phyloP scores from a whole-genome alignment of 2,329 filamentous ascomycete species.

The Colletotrichum sp. region DNA sequence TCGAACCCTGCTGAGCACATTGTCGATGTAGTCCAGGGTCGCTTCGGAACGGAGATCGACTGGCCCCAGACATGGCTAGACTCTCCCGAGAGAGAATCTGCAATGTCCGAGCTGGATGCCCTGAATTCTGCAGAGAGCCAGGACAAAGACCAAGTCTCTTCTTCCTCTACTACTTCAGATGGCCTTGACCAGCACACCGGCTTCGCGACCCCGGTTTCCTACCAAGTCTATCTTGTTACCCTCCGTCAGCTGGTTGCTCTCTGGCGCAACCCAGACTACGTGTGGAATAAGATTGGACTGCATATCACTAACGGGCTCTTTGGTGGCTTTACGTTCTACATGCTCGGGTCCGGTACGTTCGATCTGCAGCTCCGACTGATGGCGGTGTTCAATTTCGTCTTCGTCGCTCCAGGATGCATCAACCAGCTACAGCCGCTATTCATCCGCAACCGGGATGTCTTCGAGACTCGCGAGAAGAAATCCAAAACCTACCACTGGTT shows the following conservation, averaged over 20 bases:
- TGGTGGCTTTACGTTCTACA: conserved; percentile 53
- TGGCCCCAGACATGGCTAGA: conserved; percentile 20
- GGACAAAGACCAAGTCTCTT: conserved; percentile 17
- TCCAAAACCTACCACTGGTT: conserved; percentile 56
- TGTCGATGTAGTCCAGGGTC: conserved; percentile 41
- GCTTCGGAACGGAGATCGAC: conserved; percentile 5
- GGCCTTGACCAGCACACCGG: not conserved
- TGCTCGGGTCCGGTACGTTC: conserved; percentile 44
- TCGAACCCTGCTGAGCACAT: conserved; percentile 50
- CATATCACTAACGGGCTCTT: conserved; percentile 28
- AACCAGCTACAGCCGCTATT: conserved; percentile 56
- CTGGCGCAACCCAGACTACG: conserved; percentile 35
- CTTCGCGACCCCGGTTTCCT: conserved; percentile 8
- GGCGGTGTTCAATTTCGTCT: conserved; percentile 58
- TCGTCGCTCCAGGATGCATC: conserved; percentile 53
- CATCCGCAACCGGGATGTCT: conserved; percentile 51
- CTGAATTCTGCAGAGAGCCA: not conserved
- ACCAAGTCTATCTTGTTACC: conserved; percentile 15
- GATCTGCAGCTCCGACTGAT: conserved; percentile 48
- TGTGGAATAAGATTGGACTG: conserved; percentile 50
- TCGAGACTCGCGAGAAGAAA: conserved; percentile 55
- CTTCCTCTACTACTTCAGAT: conserved; percentile 34
- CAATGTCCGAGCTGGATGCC: conserved; percentile 8
- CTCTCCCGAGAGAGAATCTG: conserved; percentile 1
- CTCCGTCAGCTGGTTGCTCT: conserved; percentile 5